phyloP scores from a whole-genome alignment of 148 eudicot genomes.

The Vaccinium vitisidaea region DNA sequence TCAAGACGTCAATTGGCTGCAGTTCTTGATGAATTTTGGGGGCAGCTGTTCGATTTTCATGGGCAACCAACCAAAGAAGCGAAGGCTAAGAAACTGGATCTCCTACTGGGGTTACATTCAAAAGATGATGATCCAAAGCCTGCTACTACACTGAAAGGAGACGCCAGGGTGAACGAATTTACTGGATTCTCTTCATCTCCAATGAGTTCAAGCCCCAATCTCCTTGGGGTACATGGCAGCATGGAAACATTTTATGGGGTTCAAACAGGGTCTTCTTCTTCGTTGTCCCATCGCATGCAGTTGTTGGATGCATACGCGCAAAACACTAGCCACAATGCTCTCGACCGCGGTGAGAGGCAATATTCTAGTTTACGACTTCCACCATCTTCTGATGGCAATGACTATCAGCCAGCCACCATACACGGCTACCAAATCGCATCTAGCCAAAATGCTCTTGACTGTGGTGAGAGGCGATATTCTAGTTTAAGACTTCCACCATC shows the following conservation, averaged over 20 bases:
- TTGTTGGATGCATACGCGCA: constrained; percentile 50
- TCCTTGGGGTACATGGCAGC: constrained; percentile 37
- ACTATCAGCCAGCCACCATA: constrained; percentile 76
- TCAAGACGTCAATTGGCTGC: constrained; percentile 80
- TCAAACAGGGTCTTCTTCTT: constrained; percentile 45
- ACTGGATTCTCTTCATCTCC: constrained; percentile 40
- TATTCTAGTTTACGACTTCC: constrained; percentile 78
- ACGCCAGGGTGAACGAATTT: constrained; percentile 36
- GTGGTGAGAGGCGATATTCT: constrained; percentile 73
- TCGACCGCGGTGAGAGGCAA: constrained; percentile 69
- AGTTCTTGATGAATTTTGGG: constrained; percentile 95
- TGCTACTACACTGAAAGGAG: constrained; percentile 28
- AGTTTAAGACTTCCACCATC: constrained; percentile 74
- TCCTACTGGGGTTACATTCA: constrained; percentile 53
- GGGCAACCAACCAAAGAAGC: constrained; percentile 79
- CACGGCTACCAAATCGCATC: constrained; percentile 73
- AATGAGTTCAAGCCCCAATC: constrained; percentile 38
- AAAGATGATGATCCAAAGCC: constrained; percentile 47
- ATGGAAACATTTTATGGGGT: constrained; percentile 50
- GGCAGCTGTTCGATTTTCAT: constrained; percentile 87
- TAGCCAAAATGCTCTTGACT: constrained; percentile 34
- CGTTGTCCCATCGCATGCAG: constrained; percentile 55
- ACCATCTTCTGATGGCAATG: constrained; percentile 56
- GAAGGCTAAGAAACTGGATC: constrained; percentile 60
- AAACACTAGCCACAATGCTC: constrained; percentile 32